Conservation (phyloP, 208 protist genomes). For the Trypanosoma boissoni region DNA sequence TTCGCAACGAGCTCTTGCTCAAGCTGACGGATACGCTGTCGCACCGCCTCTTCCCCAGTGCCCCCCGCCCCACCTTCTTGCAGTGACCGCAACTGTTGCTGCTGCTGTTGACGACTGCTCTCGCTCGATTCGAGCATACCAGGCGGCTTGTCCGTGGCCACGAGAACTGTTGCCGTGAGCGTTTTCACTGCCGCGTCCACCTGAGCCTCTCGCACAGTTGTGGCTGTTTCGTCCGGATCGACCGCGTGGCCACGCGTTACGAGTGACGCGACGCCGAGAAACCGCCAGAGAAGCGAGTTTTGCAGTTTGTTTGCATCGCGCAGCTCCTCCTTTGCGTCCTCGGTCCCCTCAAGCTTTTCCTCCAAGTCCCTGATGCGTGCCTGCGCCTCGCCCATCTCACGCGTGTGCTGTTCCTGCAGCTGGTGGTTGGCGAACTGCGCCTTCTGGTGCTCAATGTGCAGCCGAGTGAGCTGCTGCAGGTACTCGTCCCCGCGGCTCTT, state of each 20-base stretch:
- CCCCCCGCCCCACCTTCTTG: neutral
- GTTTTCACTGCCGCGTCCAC: conserved; percentile 45
- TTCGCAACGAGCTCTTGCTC: conserved; percentile 38
- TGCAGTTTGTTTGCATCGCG: conserved; percentile 40
- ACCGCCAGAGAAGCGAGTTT: conserved; percentile 62
- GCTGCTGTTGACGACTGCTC: neutral
- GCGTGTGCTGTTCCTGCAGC: conserved; percentile 36
- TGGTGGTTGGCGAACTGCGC: conserved; percentile 48
- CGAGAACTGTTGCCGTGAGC: conserved; percentile 34
- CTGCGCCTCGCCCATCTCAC: conserved; percentile 6
- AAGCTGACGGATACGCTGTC: conserved; percentile 36
- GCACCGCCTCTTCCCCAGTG: conserved; percentile 17
- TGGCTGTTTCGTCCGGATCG: conserved; percentile 20
- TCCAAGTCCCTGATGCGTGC: conserved; percentile 25
- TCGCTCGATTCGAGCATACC: neutral
- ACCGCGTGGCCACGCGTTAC: conserved; percentile 31
- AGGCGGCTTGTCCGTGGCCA: conserved; percentile 16
- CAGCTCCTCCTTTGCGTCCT: conserved; percentile 59
- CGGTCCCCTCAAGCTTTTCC: conserved; percentile 38
- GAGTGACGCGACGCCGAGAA: conserved; percentile 50
- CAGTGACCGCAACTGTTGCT: conserved; percentile 5
- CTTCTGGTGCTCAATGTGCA: conserved; percentile 68
- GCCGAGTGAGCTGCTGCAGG: conserved; percentile 52
- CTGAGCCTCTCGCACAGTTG: conserved; percentile 26
- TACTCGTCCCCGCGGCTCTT: conserved; percentile 52